phyloP scores from a whole-genome alignment of 345 rosid species.

The Fremontodendron californicum region DNA sequence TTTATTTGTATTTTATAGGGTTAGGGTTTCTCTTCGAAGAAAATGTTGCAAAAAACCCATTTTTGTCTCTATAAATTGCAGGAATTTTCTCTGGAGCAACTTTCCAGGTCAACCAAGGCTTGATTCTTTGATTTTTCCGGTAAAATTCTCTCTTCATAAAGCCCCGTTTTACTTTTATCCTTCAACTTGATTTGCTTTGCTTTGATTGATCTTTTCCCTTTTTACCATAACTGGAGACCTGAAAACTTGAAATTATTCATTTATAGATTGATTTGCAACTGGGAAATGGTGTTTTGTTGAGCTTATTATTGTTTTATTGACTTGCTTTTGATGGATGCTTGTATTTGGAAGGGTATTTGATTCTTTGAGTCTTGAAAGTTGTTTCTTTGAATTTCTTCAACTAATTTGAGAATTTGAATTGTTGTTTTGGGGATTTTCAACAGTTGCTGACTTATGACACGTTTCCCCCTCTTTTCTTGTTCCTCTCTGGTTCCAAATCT shows the following conservation, averaged over 20 bases:
- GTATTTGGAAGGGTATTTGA: slow-evolving; percentile 2
- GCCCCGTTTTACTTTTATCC: not conserved
- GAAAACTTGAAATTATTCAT: not conserved
- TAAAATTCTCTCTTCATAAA: slow-evolving; percentile 9
- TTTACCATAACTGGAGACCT: not conserved
- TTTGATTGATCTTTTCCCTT: not conserved
- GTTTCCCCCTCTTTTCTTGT: not conserved
- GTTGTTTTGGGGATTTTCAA: not conserved
- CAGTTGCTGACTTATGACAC: not conserved
- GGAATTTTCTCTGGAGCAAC: slow-evolving; percentile 20
- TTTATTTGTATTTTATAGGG: slow-evolving; percentile 24
- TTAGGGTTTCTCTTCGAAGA: slow-evolving; percentile 41
- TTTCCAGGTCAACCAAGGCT: slow-evolving; percentile 36
- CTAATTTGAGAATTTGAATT: not conserved
- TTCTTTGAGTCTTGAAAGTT: not conserved
- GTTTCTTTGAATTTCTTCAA: not conserved
- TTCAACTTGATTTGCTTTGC: not conserved
- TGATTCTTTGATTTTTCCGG: slow-evolving; percentile 41
- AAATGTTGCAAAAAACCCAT: slow-evolving; percentile 18
- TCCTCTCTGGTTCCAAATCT: not conserved
- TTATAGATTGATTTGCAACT: not conserved
- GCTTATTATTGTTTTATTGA: not conserved
- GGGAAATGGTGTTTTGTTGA: not conserved
- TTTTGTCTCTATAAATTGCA: slow-evolving; percentile 10
- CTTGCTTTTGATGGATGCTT: not conserved